Conservation (phyloP, 805 yeast genomes). For the Clavispora asparagi region DNA sequence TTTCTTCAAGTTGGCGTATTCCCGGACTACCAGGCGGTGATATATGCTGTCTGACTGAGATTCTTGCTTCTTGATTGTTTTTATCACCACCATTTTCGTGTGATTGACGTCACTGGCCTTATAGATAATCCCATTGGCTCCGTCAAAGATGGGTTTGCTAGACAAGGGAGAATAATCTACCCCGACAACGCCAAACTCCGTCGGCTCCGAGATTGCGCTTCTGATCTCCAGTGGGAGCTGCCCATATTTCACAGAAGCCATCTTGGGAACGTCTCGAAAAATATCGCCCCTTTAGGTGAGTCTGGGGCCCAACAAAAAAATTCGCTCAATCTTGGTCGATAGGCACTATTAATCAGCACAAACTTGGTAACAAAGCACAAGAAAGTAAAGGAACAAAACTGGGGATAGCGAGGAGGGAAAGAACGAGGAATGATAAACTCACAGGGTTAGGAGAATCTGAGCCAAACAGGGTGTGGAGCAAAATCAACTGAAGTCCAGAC, state of each 20-base stretch:
- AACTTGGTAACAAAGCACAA: not conserved
- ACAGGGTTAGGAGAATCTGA: too few species aligned
- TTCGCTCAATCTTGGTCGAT: not conserved
- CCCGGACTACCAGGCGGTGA: constrained; percentile 21
- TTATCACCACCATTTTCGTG: constrained; percentile 23
- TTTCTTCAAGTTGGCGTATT: constrained; percentile 23
- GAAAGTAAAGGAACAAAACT: not conserved
- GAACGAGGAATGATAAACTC: too few species aligned
- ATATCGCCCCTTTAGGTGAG: not conserved
- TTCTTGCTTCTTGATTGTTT: constrained; percentile 22
- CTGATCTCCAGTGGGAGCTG: not conserved
- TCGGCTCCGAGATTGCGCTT: not conserved
- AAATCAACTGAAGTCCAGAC: not conserved
- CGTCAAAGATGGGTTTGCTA: constrained; percentile 34
- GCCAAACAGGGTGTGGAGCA: not conserved
- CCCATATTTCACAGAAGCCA: not conserved
- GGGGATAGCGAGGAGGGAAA: not conserved
- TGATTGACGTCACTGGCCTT: constrained; percentile 24
- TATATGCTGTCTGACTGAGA: constrained; percentile 13
- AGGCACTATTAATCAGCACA: not conserved
- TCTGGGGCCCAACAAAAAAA: not conserved
- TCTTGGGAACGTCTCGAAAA: not conserved
- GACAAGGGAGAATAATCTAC: constrained; percentile 20
- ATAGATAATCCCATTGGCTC: constrained; percentile 36
- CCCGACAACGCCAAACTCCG: constrained; percentile 12